Base-by-base conservation (phyloP, 768 basidiomycete species). In the Rhodotorula toruloides region DNA sequence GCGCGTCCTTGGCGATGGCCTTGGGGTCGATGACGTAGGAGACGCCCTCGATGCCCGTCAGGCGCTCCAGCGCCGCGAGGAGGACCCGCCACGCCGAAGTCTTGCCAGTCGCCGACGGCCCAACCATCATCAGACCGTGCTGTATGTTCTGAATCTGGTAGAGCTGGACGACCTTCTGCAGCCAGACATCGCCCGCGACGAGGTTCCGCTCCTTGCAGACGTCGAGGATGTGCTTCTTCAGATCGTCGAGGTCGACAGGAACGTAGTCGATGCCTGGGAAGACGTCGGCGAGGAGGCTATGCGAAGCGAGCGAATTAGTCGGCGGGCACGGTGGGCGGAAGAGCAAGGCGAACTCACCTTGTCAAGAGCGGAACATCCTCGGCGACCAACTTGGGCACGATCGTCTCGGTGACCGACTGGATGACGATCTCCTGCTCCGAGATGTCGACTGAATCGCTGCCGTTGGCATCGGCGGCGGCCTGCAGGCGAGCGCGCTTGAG, bases 141-240 rank as follows among this genome's bases (percentile, higher is more conserved):
- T 98, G 94, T 69, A 98, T 99, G 80, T 92, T 97, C 79, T 99
- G 96, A 65, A 99, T 98, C 77, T 98, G 96, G 78, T 97, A 98
- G 9, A 99, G 83, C 76, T 99, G 96, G 21, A 99, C 82, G 63
- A 97, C 94, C 81, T 99, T 99, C 73, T 86, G 84, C 57, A 92
- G 83, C 94, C 96, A 99, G 40, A 84, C 83, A 52, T 93, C 89
- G 27, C 91, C 90, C 54, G 85, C 80, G 31, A 91, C 83, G n/a
- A 98, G 81, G 40, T 91, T 86, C 44, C 86, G 85, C 77, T 96
- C 91, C 12, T 80, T 78, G 78, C 94, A 97, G 63, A 97, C 89
- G 73, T 87, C 85, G 68, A 85, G 76, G 71, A 99, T 93, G 71
- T 94, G 85, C 69, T 85, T 84, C n/a, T 86, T 85, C 17, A 99